Conservation (phyloP, 208 protist species). For the Herpetomonas tarakana region DNA sequence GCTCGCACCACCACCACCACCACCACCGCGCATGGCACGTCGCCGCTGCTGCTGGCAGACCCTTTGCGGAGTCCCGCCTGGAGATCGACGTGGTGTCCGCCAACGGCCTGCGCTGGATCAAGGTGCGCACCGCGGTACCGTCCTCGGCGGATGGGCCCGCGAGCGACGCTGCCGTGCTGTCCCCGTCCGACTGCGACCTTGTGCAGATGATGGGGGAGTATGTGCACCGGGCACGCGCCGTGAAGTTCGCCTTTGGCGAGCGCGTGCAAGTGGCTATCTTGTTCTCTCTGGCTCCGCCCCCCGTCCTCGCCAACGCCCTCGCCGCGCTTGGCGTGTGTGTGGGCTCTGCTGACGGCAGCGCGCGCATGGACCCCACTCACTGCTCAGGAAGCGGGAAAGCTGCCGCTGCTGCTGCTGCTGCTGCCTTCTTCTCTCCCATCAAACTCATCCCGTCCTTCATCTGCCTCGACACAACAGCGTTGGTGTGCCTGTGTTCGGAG, state of each 20-base stretch:
- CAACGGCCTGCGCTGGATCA: constrained; percentile 60
- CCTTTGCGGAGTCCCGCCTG: constrained; percentile 6
- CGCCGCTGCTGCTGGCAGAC: not conserved
- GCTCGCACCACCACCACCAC: too few species aligned
- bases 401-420: not conserved
- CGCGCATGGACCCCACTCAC: not conserved
- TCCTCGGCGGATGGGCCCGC: constrained; percentile 16
- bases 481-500: constrained; percentile 71
- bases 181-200: constrained; percentile 6
- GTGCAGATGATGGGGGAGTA: constrained; percentile 6
- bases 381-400: too few species aligned
- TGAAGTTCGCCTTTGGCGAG: constrained; percentile 5
- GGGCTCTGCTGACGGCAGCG: not conserved
- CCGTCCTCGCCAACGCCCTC: constrained; percentile 7
- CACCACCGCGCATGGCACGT: too few species aligned
- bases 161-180: constrained; percentile 18
- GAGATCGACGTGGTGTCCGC: constrained; percentile 60
- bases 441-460: constrained; percentile 20
- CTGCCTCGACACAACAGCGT: constrained; percentile 67
- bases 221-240: not conserved
- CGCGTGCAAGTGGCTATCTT: constrained; percentile 29
- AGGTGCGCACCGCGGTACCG: constrained; percentile 36
- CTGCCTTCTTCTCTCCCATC: constrained; percentile 15
- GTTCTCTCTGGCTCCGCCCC: constrained; percentile 19
- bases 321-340: constrained; percentile 10